Evolutionary conservation across 1,284 basidiomycete genomes (phyloP), one percentile per base, ranked within the genome.

Genomic region (Ustilago bromivora): DNA sequence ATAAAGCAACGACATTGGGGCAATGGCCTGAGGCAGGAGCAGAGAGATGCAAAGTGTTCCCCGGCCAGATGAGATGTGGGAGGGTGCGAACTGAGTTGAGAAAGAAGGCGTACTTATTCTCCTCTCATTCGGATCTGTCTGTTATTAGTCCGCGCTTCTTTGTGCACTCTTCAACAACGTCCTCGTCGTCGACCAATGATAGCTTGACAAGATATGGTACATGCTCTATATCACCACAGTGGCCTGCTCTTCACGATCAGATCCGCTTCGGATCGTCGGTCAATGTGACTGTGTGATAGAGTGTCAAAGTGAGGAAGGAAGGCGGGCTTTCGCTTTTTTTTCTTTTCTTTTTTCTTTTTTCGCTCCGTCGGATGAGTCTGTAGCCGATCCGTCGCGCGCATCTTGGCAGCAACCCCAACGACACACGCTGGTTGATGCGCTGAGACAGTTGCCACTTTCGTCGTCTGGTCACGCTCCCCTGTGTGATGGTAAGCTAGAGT

Each of bases 381-480:
- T 17, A 41, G 40, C 40, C 40, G 40, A n/a, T 41, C 40, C 40
- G n/a, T 49, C 19, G 28, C n/a, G 46, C 46, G 46, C 46, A 49
- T 31, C 46, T 49, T 19, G 46, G 46, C 46, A 49, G 9, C 46
- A 19, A 49, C 12, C 6, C 13, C 9, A 41, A 41, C 7, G 17
- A 41, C 23, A 28, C 23, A 28, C 40, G 0, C 17, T 17, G 15
- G 40, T 17, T 15, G 40, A 12, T 13, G 40, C 15, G 13, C 11
- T 41, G 15, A 41, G 40, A 41, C 40, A 41, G 40, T 28, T 41
- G 40, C 40, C 40, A 41, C 40, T 17, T 41, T 41, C 0, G 11
- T 49, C 11, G n/a, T 49, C 17, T 49, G 10, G 2, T 49, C 46
- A 49, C 46, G 5, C 23, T 49, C 23, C 38, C 3, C 19, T 49